These are phyloP conservation scores for Botrytis squamosa DNA, from an alignment of 2,329 filamentous ascomycete species.

Conservation along the genomic window DNA sequence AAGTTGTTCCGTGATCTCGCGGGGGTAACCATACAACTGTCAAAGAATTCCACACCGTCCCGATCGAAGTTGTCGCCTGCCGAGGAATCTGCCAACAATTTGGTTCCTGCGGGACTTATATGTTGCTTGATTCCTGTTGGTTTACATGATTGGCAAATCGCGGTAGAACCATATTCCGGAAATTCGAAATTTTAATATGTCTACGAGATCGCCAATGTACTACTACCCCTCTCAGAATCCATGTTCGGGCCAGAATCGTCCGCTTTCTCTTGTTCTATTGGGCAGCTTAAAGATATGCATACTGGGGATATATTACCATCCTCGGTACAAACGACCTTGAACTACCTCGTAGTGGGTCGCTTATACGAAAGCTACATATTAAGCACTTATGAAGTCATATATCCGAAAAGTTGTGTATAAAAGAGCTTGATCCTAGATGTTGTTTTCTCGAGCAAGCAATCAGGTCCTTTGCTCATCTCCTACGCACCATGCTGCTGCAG, in stretches of 20 bases:
- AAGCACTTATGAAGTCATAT: constrained; percentile 6
- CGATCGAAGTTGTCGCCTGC: not conserved
- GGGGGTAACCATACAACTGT: not conserved
- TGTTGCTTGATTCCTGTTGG: not conserved
- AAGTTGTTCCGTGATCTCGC: not conserved
- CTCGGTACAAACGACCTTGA: not conserved
- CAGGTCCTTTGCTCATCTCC: not conserved
- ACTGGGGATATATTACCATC: not conserved
- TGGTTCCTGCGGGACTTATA: not conserved
- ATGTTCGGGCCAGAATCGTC: constrained; percentile 14
- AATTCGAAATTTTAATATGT: not conserved
- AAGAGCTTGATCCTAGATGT: not conserved
- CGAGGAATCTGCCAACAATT: not conserved
- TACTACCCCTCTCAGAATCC: constrained; percentile 9
- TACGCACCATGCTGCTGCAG: constrained; percentile 11
- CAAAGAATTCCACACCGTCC: not conserved
- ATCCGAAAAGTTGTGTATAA: not conserved
- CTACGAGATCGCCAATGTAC: not conserved
- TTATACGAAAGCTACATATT: not conserved
- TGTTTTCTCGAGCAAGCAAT: not conserved
- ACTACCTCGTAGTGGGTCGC: constrained; percentile 8
- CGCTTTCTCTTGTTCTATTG: constrained; percentile 13
- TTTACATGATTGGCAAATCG: not conserved
- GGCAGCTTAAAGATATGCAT: not conserved
- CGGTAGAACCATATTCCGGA: constrained; percentile 4